Base-by-base conservation (phyloP, 2,329 filamentous ascomycete genomes). In the Clarireedia sp. region DNA sequence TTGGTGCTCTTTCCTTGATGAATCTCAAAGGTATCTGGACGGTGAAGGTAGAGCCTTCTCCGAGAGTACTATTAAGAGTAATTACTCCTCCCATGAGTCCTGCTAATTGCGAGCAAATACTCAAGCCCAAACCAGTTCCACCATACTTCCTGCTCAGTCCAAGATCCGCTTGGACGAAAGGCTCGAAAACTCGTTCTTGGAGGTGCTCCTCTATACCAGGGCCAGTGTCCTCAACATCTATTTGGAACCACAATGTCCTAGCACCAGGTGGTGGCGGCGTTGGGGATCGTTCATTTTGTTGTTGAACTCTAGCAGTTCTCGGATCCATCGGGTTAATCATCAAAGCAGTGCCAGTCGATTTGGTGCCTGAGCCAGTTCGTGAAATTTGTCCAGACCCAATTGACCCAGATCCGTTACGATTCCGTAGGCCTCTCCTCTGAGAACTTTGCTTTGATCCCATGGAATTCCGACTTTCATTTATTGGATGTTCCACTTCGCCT, bases 81-180 rank as follows among this genome's bases (percentile, higher is more conserved):
- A 96, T 88, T 0, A 74, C 80, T 9, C 91, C 91, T 49, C 84
- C 85, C 89, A 96, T 95, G 16, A 96, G 73, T 16, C 76, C 82
- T 3, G 90, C 88, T 38, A 96, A 75, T 68, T 96, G 91, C 19
- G 89, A 86, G 71, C 90, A 95, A 64, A 96, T 96, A 66, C 87
- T 92, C 54, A 96, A 71, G 1, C 91, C 91, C 1, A 96, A 74
- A 3, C 91, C 91, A 1, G 91, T 96, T 16, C 91, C 91, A 17
- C 90, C 90, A 67, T 86, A 95, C 66, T 94, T 94, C 70, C 90
- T 95, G 73, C 87, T 95, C 16, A 96, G 73, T 0, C 90, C 88
- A 1, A 94, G 74, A 67, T 96, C 90, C n/a, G 88, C 91, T 70
- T 96, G 91, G 0, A 96, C 88, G 66, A 96, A 96, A 0, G 91